Evolutionary conservation across 78 protist species (phyloP), one percentile per base, ranked within the genome.

Genomic region (Dictyostelium firmibasis): DNA sequence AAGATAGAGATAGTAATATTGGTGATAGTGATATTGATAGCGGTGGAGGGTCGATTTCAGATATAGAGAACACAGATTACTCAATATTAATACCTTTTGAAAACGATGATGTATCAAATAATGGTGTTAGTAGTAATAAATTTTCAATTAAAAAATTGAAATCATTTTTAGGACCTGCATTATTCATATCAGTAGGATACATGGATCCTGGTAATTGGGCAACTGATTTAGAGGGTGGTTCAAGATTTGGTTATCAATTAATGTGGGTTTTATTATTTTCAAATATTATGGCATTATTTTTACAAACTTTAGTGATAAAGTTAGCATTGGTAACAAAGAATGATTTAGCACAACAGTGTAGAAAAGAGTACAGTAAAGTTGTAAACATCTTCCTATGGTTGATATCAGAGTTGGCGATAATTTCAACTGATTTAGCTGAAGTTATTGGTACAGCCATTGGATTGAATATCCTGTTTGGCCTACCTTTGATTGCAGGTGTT

Each of bases 391-490:
- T 74, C 1, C 74, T 97, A 44, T 97, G 98, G 98, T 4, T 94
- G 20, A 64, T 97, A 44, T 78, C 47, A 67, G 98, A 97, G 81
- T 36, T 97, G 4, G 93, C 99, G 23, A 96, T 98, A 36, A 85
- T 96, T 53, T 96, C 92, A 25, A 74, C 93, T 0, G 98, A 96
- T 77, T 72, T 92, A 3, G 97, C 97, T 1, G 98, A 93, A n/a
- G 98, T 97, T 2, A 83, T 97, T 31, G 98, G 98, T 10, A 74
- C 97, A 0, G 97, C 98, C 9, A 79, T 97, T 47, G 98, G 91
- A 5, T 36, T 97, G 27, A 25, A 85, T 33, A 41, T 96, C 29
- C 35, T 97, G n/a, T 96, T 83, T 33, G 70, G 70, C 18, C 16
- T 97, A 23, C 98, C 97, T 0, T 86, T 96, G 76, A 84, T 91